Evolutionary conservation across 352 stramenopile species (phyloP), one percentile per base, ranked within the genome.

Genomic region (Pythium grandisporangium): DNA sequence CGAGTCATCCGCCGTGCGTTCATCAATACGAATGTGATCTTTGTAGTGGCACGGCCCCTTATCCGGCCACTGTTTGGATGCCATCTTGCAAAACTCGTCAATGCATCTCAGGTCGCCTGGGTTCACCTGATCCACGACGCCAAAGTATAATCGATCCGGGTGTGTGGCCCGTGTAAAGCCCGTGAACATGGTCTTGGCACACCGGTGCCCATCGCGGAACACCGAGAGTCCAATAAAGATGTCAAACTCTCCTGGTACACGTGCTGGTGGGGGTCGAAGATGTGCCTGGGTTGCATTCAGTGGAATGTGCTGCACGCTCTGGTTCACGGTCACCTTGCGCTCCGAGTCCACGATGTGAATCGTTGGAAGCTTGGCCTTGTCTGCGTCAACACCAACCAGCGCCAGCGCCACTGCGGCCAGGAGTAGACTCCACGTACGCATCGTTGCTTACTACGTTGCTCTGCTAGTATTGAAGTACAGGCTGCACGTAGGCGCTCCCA

Each of bases 81-180:
- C 59, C 73, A 90, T 83, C 48, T 77, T 78, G 44, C 79, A 93
- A 42, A 64, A 93, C 55, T 84, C 76, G 32, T 81, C 68, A 26
- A 88, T 61, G 49, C 79, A 93, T 17, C 66, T 67, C 27, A 62
- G 53, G 40, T 93, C 79, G 24, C 66, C 70, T 0, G 62, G 49
- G 47, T 88, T 84, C 45, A 93, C 70, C 42, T 93, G 79, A 55
- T 93, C 79, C 25, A 93, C 70, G 35, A 93, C 61, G 30, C 79
- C 79, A 58, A 93, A 89, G 55, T 70, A 86, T 5, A 93, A 27
- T 5, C 74, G 62, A 30, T 78, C 65, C 7, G 71, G 71, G 45
- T 85, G 57, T 55, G 66, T 77, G 26, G 70, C 63, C 35, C 70
- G 65, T 54, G 67, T 82, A 21, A 84, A 52, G 2, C 64, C 74